phyloP scores from a whole-genome alignment of 1,284 basidiomycete species.

The Xerocomus minutiporus region DNA sequence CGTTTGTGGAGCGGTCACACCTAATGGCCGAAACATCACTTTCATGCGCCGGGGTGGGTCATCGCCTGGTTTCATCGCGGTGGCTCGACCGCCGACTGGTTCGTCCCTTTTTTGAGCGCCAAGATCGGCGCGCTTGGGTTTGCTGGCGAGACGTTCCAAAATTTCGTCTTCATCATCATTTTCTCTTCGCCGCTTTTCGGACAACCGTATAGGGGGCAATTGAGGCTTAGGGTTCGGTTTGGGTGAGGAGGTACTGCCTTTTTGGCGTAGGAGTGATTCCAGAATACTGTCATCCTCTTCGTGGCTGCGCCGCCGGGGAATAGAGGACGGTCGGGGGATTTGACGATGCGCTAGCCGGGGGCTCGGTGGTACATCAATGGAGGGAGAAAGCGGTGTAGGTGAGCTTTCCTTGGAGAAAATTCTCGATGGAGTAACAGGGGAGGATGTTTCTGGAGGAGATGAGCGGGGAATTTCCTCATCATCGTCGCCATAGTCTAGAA shows the following conservation, averaged over 20 bases:
- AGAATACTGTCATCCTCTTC: slow-evolving; percentile 50
- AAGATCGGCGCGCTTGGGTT: slow-evolving; percentile 50
- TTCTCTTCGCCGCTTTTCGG: slow-evolving; percentile 70
- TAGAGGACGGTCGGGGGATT: slow-evolving; percentile 34
- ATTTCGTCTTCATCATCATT: slow-evolving; percentile 72
- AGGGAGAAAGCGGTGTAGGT: slow-evolving; percentile 22
- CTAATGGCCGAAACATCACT: slow-evolving; percentile 59
- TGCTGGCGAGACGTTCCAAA: slow-evolving; percentile 52
- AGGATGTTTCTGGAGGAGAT: slow-evolving; percentile 18
- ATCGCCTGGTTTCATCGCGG: slow-evolving; percentile 46
- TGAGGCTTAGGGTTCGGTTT: slow-evolving; percentile 37
- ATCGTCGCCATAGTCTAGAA: slow-evolving; percentile 70
- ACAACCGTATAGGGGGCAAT: slow-evolving; percentile 41
- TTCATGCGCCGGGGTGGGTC: slow-evolving; percentile 75
- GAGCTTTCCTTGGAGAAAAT: slow-evolving; percentile 10
- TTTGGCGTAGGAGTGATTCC: slow-evolving; percentile 47
- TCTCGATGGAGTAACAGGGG: slow-evolving; percentile 10
- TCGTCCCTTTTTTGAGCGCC: slow-evolving; percentile 36
- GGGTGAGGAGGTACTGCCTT: slow-evolving; percentile 41
- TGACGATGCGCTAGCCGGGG: slow-evolving; percentile 42
- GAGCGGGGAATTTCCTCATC: slow-evolving; percentile 27
- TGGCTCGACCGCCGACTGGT: slow-evolving; percentile 24
- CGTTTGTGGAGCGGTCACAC: slow-evolving; percentile 30
- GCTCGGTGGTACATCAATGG: slow-evolving; percentile 33
- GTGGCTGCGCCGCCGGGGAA: slow-evolving; percentile 36